These are phyloP conservation scores for Coemansia furcata DNA, from an alignment of 192 early-diverging fungal species.

Conservation along the genomic window DNA sequence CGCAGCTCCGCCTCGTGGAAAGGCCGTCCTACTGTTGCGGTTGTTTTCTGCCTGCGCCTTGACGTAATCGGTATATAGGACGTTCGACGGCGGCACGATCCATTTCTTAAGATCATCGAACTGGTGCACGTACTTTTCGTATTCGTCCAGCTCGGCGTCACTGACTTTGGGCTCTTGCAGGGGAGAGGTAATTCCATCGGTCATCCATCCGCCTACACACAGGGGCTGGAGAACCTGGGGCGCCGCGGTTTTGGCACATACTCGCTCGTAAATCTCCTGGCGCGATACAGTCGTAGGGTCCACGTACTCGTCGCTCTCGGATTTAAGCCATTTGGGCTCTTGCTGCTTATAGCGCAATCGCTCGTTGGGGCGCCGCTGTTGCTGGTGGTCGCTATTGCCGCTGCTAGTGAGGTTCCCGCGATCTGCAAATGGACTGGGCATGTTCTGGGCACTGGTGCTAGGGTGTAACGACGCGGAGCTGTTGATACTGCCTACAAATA, in stretches of 20 bases:
- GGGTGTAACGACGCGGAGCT: conserved; percentile 59
- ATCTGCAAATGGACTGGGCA: conserved; percentile 42
- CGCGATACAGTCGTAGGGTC: conserved; percentile 35
- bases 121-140: conserved; percentile 57
- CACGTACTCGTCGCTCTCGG: conserved; percentile 24
- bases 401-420: conserved; percentile 5
- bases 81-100: conserved; percentile 40
- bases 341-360: conserved; percentile 21
- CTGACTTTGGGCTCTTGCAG: conserved; percentile 54
- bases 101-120: conserved; percentile 45
- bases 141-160: conserved; percentile 46
- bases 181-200: conserved; percentile 48
- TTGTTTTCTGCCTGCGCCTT: not conserved
- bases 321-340: conserved; percentile 48
- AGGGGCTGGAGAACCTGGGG: conserved; percentile 26
- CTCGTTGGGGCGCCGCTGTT: not conserved
- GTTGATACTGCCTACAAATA: conserved; percentile 88
- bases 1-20: not conserved
- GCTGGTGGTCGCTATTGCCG: not conserved
- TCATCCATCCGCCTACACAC: conserved; percentile 47
- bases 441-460: conserved; percentile 15
- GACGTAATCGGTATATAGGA: conserved; percentile 40
- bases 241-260: conserved; percentile 36
- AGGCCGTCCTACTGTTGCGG: not conserved
- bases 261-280: conserved; percentile 33